Base-by-base conservation (phyloP, 139 green algal species). In the Asterochloris erici region DNA sequence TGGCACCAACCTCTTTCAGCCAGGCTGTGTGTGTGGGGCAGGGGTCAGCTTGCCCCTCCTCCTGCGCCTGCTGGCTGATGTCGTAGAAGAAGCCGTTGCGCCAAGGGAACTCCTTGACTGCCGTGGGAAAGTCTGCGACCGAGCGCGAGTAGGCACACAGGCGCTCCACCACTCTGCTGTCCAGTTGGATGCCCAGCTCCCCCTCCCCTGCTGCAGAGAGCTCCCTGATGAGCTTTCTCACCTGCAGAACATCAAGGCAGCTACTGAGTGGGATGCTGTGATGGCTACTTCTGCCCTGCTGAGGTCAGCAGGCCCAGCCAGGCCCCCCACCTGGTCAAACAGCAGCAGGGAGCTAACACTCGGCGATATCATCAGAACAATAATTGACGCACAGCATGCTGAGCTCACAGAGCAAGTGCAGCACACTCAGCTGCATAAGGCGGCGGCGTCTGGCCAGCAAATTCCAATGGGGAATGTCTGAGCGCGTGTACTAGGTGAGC, bases 51-150 rank as follows among this genome's bases (percentile, higher is more conserved):
- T 86, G 81, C 11, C 94, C 94, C 14, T 77, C 85, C 0, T 78
- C 82, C 14, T 91, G 12, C 10, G 92, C 90, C 76, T 83, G 78
- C 71, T 94, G 64, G 29, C 82, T 91, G 23, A 98, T 84, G 21
- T 78, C 79, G 74, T 97, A 94, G 86, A 99, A 99, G 84, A 88
- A 99, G 14, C 97, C 97, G 85, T 99, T 99, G 68, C 97, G 88
- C 97, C 96, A 99, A 26, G 92, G 79, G 86, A 99, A 98, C 91
- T 99, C 97, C 86, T 99, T 99, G 28, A 99, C 90, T 12, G 97
- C 97, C 14, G 95, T 99, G 10, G 97, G 97, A 83, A 98, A 99
- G 85, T 97, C 92, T 11, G 97, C 91, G 16, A 99, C 97, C n/a
- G 87, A 92, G 74, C 93, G 88, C 0, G 93, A 90, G 85, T 99